These are phyloP conservation scores for Mortierella antarctica DNA, from an alignment of 192 early-diverging fungal genomes.

Conservation along the genomic window DNA sequence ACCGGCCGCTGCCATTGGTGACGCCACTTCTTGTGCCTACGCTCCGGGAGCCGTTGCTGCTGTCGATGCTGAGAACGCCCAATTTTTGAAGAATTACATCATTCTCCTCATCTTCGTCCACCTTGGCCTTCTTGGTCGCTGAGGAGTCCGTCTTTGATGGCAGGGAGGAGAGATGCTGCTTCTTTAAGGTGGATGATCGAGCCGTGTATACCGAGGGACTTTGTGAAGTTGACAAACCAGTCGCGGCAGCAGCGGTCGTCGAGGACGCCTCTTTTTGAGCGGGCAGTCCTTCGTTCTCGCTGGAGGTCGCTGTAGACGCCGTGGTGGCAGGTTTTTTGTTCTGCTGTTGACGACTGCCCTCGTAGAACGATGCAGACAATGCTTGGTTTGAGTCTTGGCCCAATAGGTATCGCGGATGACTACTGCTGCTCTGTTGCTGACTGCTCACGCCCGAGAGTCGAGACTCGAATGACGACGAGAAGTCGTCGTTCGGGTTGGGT, in stretches of 20 bases:
- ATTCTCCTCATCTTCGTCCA: conserved; percentile 34
- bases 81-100: conserved; percentile 47
- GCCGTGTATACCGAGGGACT: conserved; percentile 1
- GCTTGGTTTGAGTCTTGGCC: conserved; percentile 47
- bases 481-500: conserved; percentile 38
- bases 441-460: conserved; percentile 24
- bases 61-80: conserved; percentile 25
- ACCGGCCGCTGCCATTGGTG: conserved; percentile 33
- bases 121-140: conserved; percentile 17
- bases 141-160: conserved; percentile 37
- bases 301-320: neutral
- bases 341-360: conserved; percentile 10
- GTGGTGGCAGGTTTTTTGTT: neutral
- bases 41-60: conserved; percentile 13
- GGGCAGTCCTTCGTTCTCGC: neutral
- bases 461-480: conserved; percentile 50
- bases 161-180: conserved; percentile 12
- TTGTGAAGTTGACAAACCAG: no score
- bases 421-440: conserved; percentile 14
- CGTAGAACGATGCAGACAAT: conserved; percentile 24
- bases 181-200: neutral
- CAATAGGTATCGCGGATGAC: conserved; percentile 16
- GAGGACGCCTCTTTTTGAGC: neutral
- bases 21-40: conserved; percentile 27
- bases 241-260: no score